These are phyloP conservation scores for Brassica juncea DNA, from an alignment of 345 rosid species.

Conservation along the genomic window DNA sequence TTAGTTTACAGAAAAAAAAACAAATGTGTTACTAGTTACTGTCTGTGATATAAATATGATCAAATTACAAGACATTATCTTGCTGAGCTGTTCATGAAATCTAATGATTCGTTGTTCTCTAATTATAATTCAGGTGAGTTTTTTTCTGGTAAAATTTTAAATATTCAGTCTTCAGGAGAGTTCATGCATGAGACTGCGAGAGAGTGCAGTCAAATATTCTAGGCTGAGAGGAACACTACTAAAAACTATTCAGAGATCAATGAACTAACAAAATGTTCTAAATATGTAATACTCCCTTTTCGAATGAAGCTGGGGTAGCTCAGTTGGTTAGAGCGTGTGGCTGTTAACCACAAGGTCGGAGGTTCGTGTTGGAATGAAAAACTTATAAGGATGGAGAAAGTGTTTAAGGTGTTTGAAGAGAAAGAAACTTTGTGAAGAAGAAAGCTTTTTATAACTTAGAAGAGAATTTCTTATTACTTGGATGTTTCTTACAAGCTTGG, in stretches of 20 bases:
- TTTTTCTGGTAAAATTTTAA: no score
- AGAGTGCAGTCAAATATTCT: background rate
- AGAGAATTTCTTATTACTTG: no score
- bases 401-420: no score
- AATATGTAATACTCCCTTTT: no score
- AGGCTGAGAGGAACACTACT: background rate
- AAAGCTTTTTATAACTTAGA: no score
- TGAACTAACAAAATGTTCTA: background rate
- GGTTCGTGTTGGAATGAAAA: background rate
- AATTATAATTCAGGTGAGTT: no score
- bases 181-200: background rate
- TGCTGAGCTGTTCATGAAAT: background rate
- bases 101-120: no score
- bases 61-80: background rate
- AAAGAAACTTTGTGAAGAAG: no score
- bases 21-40: background rate
- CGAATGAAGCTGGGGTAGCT: constrained; percentile 68
- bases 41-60: background rate
- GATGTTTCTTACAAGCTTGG: no score
- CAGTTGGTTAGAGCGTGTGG: constrained; percentile 98
- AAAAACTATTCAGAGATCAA: background rate
- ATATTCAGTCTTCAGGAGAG: background rate
- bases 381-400: no score
- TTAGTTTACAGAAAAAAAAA: background rate
- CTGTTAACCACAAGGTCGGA: constrained; percentile 49